Conservation (phyloP, 345 rosid species). For the Hevea brasiliensis region DNA sequence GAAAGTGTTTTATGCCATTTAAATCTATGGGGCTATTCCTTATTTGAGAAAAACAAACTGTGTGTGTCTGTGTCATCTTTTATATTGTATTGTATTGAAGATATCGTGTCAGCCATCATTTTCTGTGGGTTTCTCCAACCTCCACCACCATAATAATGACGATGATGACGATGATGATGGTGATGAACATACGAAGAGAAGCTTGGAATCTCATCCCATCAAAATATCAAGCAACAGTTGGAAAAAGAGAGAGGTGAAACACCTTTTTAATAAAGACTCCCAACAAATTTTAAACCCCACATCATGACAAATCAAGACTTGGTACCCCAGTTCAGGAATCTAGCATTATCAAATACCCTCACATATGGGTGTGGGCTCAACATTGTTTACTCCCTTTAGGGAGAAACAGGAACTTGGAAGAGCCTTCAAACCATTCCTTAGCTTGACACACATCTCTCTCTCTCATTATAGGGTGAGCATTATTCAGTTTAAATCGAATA, state of each 20-base stretch:
- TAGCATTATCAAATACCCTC: neutral
- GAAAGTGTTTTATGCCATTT: neutral
- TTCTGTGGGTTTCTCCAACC: constrained; percentile 8
- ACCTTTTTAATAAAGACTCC: neutral
- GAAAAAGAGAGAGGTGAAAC: neutral
- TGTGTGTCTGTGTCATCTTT: constrained; percentile 6
- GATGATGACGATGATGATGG: neutral
- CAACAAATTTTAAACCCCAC: neutral
- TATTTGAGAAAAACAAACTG: neutral
- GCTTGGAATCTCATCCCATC: constrained; percentile 13
- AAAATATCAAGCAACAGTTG: too few species aligned
- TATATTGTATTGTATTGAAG: constrained; percentile 5
- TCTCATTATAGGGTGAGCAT: neutral
- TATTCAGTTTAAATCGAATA: too few species aligned
- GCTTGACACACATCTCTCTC: neutral
- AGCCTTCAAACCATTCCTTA: neutral
- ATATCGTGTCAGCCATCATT: constrained; percentile 25
- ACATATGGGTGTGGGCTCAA: neutral
- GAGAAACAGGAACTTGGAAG: neutral
- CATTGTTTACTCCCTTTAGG: neutral
- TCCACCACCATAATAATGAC: constrained; percentile 5
- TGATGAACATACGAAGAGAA: neutral
- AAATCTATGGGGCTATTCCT: neutral
- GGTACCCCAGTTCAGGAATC: neutral
- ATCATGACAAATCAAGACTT: constrained; percentile 1